Conservation (phyloP, 2,329 filamentous ascomycete genomes). For the Ramichloridium luteum region DNA sequence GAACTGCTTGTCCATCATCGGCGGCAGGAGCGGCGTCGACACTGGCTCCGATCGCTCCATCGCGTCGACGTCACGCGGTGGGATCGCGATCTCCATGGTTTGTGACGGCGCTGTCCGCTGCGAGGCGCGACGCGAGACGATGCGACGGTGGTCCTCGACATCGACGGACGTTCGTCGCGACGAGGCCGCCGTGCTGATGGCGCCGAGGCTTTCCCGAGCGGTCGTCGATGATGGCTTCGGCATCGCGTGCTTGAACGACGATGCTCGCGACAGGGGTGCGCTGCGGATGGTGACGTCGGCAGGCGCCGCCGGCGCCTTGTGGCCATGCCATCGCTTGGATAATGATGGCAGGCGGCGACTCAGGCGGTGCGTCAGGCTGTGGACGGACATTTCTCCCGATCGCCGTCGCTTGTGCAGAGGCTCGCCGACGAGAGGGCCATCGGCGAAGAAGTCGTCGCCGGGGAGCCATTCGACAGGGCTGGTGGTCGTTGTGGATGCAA, state of each 20-base stretch:
- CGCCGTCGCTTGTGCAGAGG: constrained; percentile 44
- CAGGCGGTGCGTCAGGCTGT: constrained; percentile 52
- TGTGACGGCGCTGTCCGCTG: background rate
- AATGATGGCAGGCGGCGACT: constrained; percentile 39
- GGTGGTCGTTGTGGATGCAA: constrained; percentile 5
- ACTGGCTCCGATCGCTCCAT: constrained; percentile 50
- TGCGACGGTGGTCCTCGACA: background rate
- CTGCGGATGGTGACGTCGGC: constrained; percentile 20
- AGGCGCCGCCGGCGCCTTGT: constrained; percentile 28
- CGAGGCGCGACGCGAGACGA: background rate
- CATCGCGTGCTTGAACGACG: constrained; percentile 67
- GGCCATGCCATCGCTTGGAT: constrained; percentile 41
- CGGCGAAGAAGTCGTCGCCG: constrained; percentile 44
- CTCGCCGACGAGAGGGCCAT: constrained; percentile 40
- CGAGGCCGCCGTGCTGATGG: background rate
- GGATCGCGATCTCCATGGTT: constrained; percentile 16
- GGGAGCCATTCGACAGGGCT: constrained; percentile 19
- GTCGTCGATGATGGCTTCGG: constrained; percentile 49
- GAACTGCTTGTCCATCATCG: constrained; percentile 54
- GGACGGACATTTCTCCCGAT: constrained; percentile 48
- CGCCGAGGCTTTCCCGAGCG: constrained; percentile 1
- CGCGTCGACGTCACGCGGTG: constrained; percentile 30
- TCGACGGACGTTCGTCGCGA: background rate
- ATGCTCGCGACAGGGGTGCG: constrained; percentile 32
- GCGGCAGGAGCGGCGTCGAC: constrained; percentile 74